Percentiles rank a stretch among this genome's conserved stretches.
Conservation (phyloP, 2,329 filamentous ascomycete species). For the Lasiodiplodia hormozganensis region DNA sequence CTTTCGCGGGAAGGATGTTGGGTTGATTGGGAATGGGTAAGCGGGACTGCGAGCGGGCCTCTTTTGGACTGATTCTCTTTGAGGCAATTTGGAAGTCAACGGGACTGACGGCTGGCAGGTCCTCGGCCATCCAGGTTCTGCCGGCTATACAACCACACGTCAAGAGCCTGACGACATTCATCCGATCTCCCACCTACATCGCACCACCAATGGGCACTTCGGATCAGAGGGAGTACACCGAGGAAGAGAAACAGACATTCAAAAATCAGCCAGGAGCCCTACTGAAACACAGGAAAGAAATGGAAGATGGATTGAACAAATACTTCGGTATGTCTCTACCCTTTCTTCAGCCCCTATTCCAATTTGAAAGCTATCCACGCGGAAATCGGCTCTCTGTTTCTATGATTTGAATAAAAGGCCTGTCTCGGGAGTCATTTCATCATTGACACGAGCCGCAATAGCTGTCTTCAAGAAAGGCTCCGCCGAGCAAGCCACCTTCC, state of each 20-base stretch:
- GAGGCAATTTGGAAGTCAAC: slow-evolving; percentile 7
- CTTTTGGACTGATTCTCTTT: slow-evolving; percentile 30
- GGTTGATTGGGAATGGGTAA: slow-evolving; percentile 61
- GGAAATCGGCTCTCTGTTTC: no score
- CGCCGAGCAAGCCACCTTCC: slow-evolving; percentile 41
- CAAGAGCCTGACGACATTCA: slow-evolving; percentile 56
- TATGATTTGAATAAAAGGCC: neutral
- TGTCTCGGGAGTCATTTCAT: neutral
- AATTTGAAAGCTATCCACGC: neutral
- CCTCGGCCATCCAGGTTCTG: slow-evolving; percentile 62
- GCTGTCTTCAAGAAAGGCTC: slow-evolving; percentile 52
- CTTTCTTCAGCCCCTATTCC: neutral
- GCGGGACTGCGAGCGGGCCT: slow-evolving; percentile 17
- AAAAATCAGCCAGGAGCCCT: slow-evolving; percentile 48
- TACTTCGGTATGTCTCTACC: slow-evolving; percentile 47
- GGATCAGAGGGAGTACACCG: slow-evolving; percentile 49
- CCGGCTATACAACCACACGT: slow-evolving; percentile 55
- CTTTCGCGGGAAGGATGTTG: slow-evolving; percentile 56
- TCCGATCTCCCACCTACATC: slow-evolving; percentile 60
- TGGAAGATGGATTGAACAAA: slow-evolving; percentile 56
- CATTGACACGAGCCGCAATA: slow-evolving; percentile 22
- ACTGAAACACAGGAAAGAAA: slow-evolving; percentile 51
- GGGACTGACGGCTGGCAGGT: slow-evolving; percentile 46
- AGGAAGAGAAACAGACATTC: slow-evolving; percentile 52
- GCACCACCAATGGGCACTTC: slow-evolving; percentile 54